Percentiles rank a stretch among this genome's conserved stretches.
These are phyloP conservation scores for Brettanomyces sp. DNA, from an alignment of 805 yeast species.

Conservation along the genomic window DNA sequence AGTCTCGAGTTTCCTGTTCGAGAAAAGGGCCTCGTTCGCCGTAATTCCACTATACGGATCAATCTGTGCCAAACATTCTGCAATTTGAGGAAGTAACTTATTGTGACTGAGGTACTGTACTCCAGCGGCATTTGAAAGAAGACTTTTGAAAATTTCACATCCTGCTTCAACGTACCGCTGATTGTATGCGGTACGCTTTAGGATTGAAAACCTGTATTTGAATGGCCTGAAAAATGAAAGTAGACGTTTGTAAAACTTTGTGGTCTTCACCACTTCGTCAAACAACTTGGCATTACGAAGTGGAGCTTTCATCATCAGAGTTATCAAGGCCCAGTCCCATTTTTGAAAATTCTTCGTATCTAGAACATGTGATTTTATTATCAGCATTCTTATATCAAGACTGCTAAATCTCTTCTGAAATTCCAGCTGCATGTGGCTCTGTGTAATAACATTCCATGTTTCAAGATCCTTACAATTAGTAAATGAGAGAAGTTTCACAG, in stretches of 20 bases:
- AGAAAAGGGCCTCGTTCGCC: constrained; percentile 67
- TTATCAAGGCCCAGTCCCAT: constrained; percentile 82
- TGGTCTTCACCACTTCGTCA: constrained; percentile 67
- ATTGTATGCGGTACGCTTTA: constrained; percentile 40
- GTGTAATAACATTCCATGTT: not conserved
- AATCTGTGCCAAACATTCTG: constrained; percentile 79
- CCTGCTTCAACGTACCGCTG: constrained; percentile 63
- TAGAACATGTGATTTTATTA: constrained; percentile 61
- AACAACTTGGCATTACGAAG: constrained; percentile 60
- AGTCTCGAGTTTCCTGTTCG: constrained; percentile 44
- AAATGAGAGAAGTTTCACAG: not conserved
- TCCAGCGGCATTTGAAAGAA: constrained; percentile 59
- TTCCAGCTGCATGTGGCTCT: not conserved
- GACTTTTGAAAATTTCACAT: constrained; percentile 57
- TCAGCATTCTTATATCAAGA: constrained; percentile 50
- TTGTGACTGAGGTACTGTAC: constrained; percentile 55
- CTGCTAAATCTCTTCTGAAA: constrained; percentile 31
- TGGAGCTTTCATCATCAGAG: constrained; percentile 76
- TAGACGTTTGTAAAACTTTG: constrained; percentile 78
- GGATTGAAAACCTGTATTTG: constrained; percentile 64
- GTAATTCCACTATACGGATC: constrained; percentile 72
- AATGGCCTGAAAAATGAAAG: constrained; percentile 87
- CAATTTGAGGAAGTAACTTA: constrained; percentile 78
- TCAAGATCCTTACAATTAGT: not conserved
- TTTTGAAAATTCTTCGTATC: constrained; percentile 68